Evolutionary conservation across 2,329 filamentous ascomycete genomes (phyloP), one percentile per base, ranked within the genome.

Genomic region (Aureobasidium sp.): DNA sequence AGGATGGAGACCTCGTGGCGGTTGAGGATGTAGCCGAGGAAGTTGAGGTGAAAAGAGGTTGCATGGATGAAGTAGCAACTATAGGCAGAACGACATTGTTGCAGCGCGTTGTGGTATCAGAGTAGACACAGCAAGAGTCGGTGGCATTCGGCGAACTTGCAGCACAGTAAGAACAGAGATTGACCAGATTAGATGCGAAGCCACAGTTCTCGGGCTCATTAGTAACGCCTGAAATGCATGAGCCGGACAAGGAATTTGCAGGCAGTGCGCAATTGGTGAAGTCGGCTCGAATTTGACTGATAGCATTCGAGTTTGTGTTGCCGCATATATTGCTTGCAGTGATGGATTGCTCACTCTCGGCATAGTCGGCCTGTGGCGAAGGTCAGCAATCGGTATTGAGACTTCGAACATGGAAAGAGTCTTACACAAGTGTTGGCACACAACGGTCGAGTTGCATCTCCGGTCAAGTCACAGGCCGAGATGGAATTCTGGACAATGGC

Each of bases 201-300:
- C 94, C 94, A 74, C 94, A 99, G 72, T 97, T 90, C 7, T 86
- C 76, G 1, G 87, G 85, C 77, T 99, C 91, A 70, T 99, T 99
- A 44, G 82, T 76, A 59, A 84, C 84, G 51, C 88, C 94, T 44
- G 82, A 76, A 53, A 97, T 87, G 75, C 94, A 99, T 59, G 77
- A 80, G 29, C 82, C 82, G 41, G 86, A 88, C 37, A 99, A 81
- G 0, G 94, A 87, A 64, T 88, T 80, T n/a, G 87, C 84, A 9
- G 94, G 92, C 44, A 93, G 79, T 11, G 91, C 86, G 73, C 94
- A 99, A 67, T 91, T 90, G 17, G 89, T 89, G 71, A 97, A 97
- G 74, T 99, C 94, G 57, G 94, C 89, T 68, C 92, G 84, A 66
- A 99, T 93, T 69, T 96, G 85, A 61, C 83, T 80, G 69, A 87